These are phyloP conservation scores for Candolleomyces efflorescens DNA, from an alignment of 768 basidiomycete genomes.

Conservation along the genomic window DNA sequence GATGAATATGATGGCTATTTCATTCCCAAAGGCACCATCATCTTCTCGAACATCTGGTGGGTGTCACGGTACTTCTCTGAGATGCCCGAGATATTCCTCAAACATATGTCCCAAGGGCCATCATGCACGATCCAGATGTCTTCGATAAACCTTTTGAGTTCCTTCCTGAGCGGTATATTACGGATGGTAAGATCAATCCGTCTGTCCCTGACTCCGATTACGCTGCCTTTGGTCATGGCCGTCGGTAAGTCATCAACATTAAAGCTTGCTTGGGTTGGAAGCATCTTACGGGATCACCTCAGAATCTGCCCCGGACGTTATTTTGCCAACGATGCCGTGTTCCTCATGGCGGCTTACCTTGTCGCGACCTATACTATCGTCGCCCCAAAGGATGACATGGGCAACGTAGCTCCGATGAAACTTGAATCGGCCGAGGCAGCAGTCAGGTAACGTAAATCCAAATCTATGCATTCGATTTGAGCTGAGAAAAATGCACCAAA, in stretches of 20 bases:
- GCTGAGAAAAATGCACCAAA: no score
- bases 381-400: constrained; percentile 17
- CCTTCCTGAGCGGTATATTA: constrained; percentile 28
- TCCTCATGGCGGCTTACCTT: constrained; percentile 14
- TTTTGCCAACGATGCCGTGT: constrained; percentile 21
- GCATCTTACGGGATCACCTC: not conserved
- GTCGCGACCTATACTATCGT: constrained; percentile 20
- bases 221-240: constrained; percentile 29
- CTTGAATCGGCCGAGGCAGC: not conserved
- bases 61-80: not conserved
- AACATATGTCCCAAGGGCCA: constrained; percentile 7
- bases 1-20: constrained; percentile 18
- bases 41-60: constrained; percentile 28
- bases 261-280: no score
- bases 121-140: constrained; percentile 18
- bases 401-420: constrained; percentile 14
- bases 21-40: constrained; percentile 32
- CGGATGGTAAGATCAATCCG: constrained; percentile 16
- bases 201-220: constrained; percentile 19
- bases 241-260: constrained; percentile 5
- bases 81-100: no score
- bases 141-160: constrained; percentile 20
- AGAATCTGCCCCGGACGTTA: constrained; percentile 24
- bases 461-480: no score
- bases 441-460: no score